Evolutionary conservation across 768 basidiomycete species (phyloP), one percentile per base, ranked within the genome.

Genomic region (Lactarius hengduanensis): DNA sequence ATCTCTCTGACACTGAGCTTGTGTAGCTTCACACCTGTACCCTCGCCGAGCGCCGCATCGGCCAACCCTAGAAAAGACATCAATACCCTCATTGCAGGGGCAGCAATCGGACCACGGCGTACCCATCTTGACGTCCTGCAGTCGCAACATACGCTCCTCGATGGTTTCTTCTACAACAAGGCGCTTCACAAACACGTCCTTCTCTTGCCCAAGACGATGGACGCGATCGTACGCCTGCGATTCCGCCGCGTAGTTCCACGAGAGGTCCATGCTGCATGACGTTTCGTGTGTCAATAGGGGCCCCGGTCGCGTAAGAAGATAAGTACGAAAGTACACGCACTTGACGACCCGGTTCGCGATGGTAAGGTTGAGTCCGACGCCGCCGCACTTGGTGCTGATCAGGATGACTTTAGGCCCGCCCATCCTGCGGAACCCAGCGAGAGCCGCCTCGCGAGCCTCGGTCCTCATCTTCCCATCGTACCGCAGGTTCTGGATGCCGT

Each of bases 181-280:
- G 26, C 88, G 85, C 73, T 88, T 87, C 66, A 90, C 83, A 68
- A 80, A 83, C 1, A 91, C 89, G 34, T 82, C 76, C 72, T 89
- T 89, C 67, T 86, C 82, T 72, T 91, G 89, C 0, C 89, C 88
- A 55, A 89, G 83, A 28, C 88, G 84, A 75, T 90, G 87, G 15
- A 84, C 85, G 45, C 87, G 84, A 68, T 74, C 76, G 47, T 80
- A 80, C 6, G 89, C 89, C 69, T 91, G 89, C 0, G 85, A 84
- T 71, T 90, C 89, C 0, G 86, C 78, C 0, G 89, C 89, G 69
- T 83, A 88, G 71, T 88, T 89, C 89, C 89, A 90, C 32, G 86
- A 86, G 20, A 90, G 77, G 72, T 90, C 89, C 80, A 91, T 81
- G 73, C 87, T 89, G 53, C 20, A 20, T 1, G 43, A 10, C 10